Percentiles rank a stretch among this genome's conserved stretches.
Evolutionary conservation across 345 rosid genomes (phyloP).

Genomic region (Lagerstroemia speciosa): DNA sequence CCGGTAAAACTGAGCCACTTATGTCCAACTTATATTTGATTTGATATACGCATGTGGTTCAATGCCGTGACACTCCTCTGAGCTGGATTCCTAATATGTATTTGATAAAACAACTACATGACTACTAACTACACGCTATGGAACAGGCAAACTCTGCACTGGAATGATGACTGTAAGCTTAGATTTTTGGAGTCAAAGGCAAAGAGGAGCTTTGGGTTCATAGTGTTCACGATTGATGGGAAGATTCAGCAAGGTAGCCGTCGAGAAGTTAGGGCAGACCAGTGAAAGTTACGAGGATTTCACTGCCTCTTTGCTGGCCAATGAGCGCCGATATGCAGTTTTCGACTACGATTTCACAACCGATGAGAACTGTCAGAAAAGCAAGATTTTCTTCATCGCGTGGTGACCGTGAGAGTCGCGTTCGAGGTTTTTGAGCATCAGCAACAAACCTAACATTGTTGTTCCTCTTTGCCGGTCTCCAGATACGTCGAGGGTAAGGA

Average conservation of each 20-base stretch:
- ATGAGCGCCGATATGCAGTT: no score
- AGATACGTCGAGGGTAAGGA: slow-evolving; percentile 50
- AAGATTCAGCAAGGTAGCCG: slow-evolving; percentile 37
- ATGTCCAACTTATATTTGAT: no score
- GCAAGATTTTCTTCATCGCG: slow-evolving; percentile 73
- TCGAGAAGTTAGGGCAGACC: slow-evolving; percentile 55
- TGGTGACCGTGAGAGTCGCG: slow-evolving; percentile 18
- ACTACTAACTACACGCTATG: no score
- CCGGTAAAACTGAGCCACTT: no score
- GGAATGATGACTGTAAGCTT: slow-evolving; percentile 67
- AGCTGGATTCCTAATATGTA: no score
- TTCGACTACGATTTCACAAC: no score
- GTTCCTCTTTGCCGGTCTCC: slow-evolving; percentile 39
- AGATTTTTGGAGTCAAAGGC: slow-evolving; percentile 60
- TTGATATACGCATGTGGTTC: no score
- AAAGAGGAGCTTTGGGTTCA: slow-evolving; percentile 55
- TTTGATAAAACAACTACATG: no score
- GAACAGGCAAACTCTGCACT: slow-evolving; percentile 52
- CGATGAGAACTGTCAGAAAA: slow-evolving; percentile 4
- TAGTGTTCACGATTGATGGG: slow-evolving; percentile 68
- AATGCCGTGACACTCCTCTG: no score
- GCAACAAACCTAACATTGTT: no score
- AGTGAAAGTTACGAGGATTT: slow-evolving; percentile 42
- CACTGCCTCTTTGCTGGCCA: no score
- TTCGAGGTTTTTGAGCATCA: no score